Conservation (phyloP, 2,329 filamentous ascomycete species). For the Fusarium burgessii region DNA sequence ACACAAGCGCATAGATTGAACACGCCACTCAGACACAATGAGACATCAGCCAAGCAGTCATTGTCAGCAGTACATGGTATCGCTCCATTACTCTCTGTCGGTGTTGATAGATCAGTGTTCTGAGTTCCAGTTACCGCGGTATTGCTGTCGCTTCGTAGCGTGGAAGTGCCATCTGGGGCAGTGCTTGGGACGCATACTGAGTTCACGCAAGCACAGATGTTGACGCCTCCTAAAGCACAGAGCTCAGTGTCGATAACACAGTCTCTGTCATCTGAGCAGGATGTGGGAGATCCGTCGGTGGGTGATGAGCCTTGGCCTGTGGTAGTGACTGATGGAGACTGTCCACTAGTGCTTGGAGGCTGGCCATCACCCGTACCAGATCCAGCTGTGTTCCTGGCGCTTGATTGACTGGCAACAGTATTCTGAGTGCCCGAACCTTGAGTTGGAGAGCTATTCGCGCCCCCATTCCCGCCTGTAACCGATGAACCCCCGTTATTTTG, state of each 20-base stretch:
- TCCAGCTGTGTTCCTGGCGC: background rate
- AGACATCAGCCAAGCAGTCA: slow-evolving; percentile 9
- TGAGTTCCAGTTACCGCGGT: background rate
- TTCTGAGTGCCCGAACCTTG: background rate
- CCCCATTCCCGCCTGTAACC: background rate
- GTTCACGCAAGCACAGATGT: slow-evolving; percentile 15
- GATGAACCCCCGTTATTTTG: background rate
- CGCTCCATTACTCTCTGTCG: background rate
- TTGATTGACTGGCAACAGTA: background rate
- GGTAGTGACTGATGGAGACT: background rate
- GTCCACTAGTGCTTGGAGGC: background rate
- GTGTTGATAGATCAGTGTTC: background rate
- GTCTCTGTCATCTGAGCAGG: slow-evolving; percentile 17
- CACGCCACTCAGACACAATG: background rate
- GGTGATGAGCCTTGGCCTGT: background rate
- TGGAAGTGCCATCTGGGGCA: background rate
- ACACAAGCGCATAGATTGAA: slow-evolving; percentile 20
- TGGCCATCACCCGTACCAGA: background rate
- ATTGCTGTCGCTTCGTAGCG: background rate
- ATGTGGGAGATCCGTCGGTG: background rate
- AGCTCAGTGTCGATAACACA: slow-evolving; percentile 9
- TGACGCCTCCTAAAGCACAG: slow-evolving; percentile 3
- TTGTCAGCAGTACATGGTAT: background rate
- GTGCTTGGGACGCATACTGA: background rate
- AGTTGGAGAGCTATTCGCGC: background rate